phyloP scores from a whole-genome alignment of 2,329 filamentous ascomycete genomes.

The Fusarium guadeloupense region DNA sequence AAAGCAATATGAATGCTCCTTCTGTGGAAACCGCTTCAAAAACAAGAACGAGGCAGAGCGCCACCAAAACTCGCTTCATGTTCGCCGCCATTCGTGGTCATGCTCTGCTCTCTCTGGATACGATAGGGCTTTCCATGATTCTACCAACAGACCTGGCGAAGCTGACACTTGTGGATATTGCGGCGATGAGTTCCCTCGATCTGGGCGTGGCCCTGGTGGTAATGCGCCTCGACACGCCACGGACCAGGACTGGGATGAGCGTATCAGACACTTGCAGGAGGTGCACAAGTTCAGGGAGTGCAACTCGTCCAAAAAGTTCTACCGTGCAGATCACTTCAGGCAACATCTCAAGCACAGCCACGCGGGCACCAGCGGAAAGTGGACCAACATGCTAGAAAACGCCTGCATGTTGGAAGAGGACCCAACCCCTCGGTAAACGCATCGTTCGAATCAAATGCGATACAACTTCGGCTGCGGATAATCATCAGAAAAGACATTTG shows the following conservation, averaged over 20 bases:
- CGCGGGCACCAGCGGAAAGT: conserved; percentile 94
- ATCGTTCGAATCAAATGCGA: background rate
- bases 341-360: conserved; percentile 99
- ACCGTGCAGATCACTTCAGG: conserved; percentile 94
- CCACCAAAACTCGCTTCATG: conserved; percentile 93
- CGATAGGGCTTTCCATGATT: conserved; percentile 87
- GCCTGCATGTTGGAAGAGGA: conserved; percentile 95
- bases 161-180: conserved; percentile 93
- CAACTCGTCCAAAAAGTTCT: conserved; percentile 99
- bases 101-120: conserved; percentile 85
- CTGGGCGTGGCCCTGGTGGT: conserved; percentile 54
- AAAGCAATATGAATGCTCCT: conserved; percentile 94
- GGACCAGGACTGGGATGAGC: conserved; percentile 86
- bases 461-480: conserved; percentile 11
- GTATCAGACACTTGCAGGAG: conserved; percentile 86
- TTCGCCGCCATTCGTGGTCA: conserved; percentile 95
- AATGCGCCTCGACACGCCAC: conserved; percentile 63
- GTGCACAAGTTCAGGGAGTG: conserved; percentile 98
- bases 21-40: conserved; percentile 95
- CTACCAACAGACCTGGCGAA: conserved; percentile 70
- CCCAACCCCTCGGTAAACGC: conserved; percentile 45
- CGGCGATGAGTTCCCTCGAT: conserved; percentile 82
- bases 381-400: conserved; percentile 98
- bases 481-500: conserved; percentile 8
- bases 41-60: conserved; percentile 99